Evolutionary conservation across 306 rosid species (phyloP), one percentile per base, ranked within the genome.

Genomic region (Pyrus bretschneideri): DNA sequence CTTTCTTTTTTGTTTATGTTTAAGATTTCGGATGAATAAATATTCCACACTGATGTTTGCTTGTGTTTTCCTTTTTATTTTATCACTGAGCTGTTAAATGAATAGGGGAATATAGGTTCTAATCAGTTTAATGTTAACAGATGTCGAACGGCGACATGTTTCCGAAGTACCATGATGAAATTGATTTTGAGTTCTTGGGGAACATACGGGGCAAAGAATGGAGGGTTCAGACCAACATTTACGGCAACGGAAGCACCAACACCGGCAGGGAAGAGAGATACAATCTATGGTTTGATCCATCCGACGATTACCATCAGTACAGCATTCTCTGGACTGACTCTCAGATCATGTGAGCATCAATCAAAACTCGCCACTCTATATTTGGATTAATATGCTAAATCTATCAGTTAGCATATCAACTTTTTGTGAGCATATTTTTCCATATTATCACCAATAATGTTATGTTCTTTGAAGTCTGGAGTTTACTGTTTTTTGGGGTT

Each of bases 121-220:
- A 10, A 74, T 60, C 27, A 5, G 6, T 59, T 73, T 29, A 25
- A 18, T 63, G 61, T 11, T 33, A 79, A 79, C 91, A 95, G 98
- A 85, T 95, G 92, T 95, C 98, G 9, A 95, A 95, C 81, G 95
- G 90, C 65, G 98, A 95, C 79, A 86, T 87, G 91, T 95, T 80
- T 80, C 74, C 87, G 86, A 92, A 89, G 80, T 82, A 90, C 82
- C 98, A 95, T 74, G 98, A 95, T 78, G 98, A 95, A 73, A 92
- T 95, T 23, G 98, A 95, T 86, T 92, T 95, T 62, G 98, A 95
- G 86, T 95, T 95, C 51, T 84, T 95, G 88, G 98, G 98, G 49
- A 89, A 95, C 62, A 92, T 95, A 35, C 91, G 98, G 85, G 98
- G 98, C 70, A 89, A 88, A 83, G 88, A 95, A 33, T 95, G 98